phyloP scores from a whole-genome alignment of 176 grass and related monocot species.

The Avena sativa region DNA sequence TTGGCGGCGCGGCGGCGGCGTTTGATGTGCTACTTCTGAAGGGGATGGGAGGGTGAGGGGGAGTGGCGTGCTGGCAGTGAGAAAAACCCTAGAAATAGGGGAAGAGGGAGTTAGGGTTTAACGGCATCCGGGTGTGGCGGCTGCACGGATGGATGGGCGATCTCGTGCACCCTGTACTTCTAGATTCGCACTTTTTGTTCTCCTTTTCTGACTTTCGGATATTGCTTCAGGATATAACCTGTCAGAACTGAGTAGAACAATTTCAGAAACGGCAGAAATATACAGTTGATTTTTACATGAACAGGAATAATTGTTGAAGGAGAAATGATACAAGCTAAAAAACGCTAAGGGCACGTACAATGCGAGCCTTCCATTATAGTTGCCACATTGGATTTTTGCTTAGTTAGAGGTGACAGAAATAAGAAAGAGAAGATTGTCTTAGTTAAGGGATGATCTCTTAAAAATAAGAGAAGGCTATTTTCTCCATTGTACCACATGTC shows the following conservation, averaged over 20 bases:
- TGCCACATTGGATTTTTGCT: too few species aligned
- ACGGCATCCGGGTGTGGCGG: conserved; percentile 54
- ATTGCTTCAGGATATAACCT: not conserved
- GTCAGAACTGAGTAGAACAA: not conserved
- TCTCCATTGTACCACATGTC: too few species aligned
- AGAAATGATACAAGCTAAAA: not conserved
- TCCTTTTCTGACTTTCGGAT: not conserved
- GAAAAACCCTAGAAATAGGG: conserved; percentile 82
- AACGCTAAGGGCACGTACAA: too few species aligned
- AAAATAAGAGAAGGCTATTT: too few species aligned
- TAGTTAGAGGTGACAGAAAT: too few species aligned
- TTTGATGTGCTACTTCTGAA: conserved; percentile 29
- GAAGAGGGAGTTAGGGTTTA: conserved; percentile 49
- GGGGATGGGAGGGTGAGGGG: not conserved
- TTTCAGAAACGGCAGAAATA: not conserved
- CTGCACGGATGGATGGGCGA: conserved; percentile 40
- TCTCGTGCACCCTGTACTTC: conserved; percentile 25
- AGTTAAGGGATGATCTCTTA: too few species aligned
- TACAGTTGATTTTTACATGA: not conserved
- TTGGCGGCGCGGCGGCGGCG: conserved; percentile 7
- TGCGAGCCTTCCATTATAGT: too few species aligned
- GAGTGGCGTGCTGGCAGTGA: conserved; percentile 23
- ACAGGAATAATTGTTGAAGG: not conserved
- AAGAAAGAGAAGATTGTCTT: too few species aligned
- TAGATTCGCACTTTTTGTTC: conserved; percentile 39